Conservation (phyloP, 495 filamentous ascomycete species). For the Penicillium alfredii region DNA sequence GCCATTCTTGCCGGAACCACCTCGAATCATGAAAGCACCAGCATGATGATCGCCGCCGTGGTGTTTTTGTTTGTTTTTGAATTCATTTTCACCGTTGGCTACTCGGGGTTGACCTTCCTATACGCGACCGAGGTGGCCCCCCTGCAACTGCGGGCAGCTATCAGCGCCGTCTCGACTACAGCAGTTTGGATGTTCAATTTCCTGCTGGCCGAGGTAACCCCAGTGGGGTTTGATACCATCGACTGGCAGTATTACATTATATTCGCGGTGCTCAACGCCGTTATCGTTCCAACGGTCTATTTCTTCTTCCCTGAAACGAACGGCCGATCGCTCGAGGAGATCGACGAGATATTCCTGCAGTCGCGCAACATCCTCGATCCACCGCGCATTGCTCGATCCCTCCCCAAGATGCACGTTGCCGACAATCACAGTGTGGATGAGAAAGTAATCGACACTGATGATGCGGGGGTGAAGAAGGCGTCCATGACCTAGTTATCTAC, state of each 20-base stretch:
- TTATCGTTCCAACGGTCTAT: conserved; percentile 46
- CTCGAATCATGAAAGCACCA: conserved; percentile 28
- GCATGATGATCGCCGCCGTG: conserved; percentile 35
- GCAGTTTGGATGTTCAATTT: conserved; percentile 60
- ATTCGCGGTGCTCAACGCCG: conserved; percentile 42
- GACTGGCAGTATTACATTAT: conserved; percentile 45
- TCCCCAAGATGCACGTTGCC: conserved; percentile 25
- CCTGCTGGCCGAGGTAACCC: conserved; percentile 41
- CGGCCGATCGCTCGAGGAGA: conserved; percentile 64
- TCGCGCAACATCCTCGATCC: conserved; percentile 28
- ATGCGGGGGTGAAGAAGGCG: conserved; percentile 24
- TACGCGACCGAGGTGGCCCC: conserved; percentile 62
- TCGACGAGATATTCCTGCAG: conserved; percentile 60
- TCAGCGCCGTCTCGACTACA: conserved; percentile 58
- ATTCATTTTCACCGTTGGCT: conserved; percentile 47
- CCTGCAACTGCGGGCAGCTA: conserved; percentile 58
- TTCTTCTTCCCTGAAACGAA: conserved; percentile 56
- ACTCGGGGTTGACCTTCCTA: conserved; percentile 64
- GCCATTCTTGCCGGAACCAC: conserved; percentile 44
- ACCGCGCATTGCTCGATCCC: conserved; percentile 21
- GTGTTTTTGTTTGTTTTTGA: conserved; percentile 37
- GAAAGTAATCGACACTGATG: conserved; percentile 51
- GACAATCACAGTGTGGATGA: conserved; percentile 65
- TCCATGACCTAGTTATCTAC: background rate
- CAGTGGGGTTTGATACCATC: conserved; percentile 41